Evolutionary conservation across 495 filamentous ascomycete species (phyloP).

Genomic region (Lophium mytilinum): DNA sequence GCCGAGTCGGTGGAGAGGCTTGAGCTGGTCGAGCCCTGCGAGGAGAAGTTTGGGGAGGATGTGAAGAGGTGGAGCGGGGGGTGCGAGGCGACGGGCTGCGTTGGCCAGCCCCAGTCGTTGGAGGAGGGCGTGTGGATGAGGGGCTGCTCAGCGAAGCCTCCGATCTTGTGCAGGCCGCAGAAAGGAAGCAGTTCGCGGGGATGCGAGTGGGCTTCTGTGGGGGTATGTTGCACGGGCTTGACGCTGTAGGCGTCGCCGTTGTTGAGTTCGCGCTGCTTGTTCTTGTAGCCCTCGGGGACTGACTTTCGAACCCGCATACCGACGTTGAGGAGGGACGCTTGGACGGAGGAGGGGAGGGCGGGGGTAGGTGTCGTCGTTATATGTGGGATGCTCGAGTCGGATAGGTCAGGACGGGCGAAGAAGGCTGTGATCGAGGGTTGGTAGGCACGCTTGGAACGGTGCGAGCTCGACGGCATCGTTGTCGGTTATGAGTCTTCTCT

Average conservation of each 20-base stretch:
- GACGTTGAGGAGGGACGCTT: conserved; percentile 72
- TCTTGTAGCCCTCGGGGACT: conserved; percentile 88
- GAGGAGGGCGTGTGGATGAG: conserved; percentile 16
- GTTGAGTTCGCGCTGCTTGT: conserved; percentile 35
- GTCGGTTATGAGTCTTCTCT: neutral
- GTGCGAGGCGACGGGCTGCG: conserved; percentile 4
- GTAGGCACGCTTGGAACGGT: conserved; percentile 35
- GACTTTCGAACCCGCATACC: conserved; percentile 91
- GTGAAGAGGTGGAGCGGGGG: conserved; percentile 12
- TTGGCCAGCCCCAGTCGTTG: conserved; percentile 4
- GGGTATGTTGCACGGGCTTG: conserved; percentile 13
- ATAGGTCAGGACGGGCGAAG: conserved; percentile 26
- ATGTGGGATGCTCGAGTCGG: conserved; percentile 3
- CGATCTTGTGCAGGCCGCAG: conserved; percentile 63
- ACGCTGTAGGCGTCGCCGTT: conserved; percentile 5
- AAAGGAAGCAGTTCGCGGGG: conserved; percentile 59
- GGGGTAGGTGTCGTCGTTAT: conserved; percentile 17
- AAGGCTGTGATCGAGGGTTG: conserved; percentile 39
- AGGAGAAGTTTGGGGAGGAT: conserved; percentile 19
- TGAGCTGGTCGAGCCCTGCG: conserved; percentile 7
- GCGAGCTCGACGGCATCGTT: conserved; percentile 11
- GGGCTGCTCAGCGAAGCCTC: conserved; percentile 44
- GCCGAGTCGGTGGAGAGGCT: conserved; percentile 5
- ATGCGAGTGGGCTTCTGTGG: conserved; percentile 18
- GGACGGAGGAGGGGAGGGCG: conserved; percentile 53